Evolutionary conservation across 2,329 filamentous ascomycete genomes (phyloP), one percentile per base, ranked within the genome.

Genomic region (Epichloe glyceriae): DNA sequence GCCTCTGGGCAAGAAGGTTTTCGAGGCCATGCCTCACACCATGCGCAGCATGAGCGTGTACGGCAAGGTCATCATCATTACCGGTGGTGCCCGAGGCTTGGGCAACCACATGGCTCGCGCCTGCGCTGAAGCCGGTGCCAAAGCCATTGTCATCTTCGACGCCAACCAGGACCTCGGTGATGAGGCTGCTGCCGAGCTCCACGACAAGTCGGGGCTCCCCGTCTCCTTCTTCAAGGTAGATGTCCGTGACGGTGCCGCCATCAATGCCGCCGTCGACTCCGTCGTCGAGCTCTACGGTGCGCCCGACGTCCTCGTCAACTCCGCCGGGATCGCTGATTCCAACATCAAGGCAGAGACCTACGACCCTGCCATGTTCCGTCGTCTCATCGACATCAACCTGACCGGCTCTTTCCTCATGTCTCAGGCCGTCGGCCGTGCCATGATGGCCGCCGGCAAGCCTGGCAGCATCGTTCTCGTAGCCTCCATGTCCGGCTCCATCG

Each of bases 261-360:
- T 89, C 66, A 78, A 82, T 59, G 78, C 82, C 50, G 83, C 83
- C 20, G 81, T 89, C 49, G 73, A 80, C 55, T 75, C 79, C 52
- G 79, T 86, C 40, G 77, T 80, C 42, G 73, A 80, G 54, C 73
- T 81, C 55, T 85, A 83, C 58, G 86, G 86, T 49, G 72, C 76
- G 11, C 78, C 86, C 12, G 83, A 90, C 61, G 80, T 88, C 34
- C 73, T 90, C n/a, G 76, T 90, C 70, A 88, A 88, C 71, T 82
- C 83, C 46, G 86, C 86, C 44, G 85, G 86, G 63, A 88, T 90
- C 56, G 85, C 85, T 56, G 85, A 89, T 66, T 88, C 85, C 64
- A 89, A 89, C 75, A 86, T 89, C 72, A 85, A 85, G 67, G 85
- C 85, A 47, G 86, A 89, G 74, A 80, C 74, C 19, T 89, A 90